Percentiles rank a stretch among this genome's conserved stretches.
phyloP scores from a whole-genome alignment of 257 asterid species.

The Parsonsia alboflavescens region DNA sequence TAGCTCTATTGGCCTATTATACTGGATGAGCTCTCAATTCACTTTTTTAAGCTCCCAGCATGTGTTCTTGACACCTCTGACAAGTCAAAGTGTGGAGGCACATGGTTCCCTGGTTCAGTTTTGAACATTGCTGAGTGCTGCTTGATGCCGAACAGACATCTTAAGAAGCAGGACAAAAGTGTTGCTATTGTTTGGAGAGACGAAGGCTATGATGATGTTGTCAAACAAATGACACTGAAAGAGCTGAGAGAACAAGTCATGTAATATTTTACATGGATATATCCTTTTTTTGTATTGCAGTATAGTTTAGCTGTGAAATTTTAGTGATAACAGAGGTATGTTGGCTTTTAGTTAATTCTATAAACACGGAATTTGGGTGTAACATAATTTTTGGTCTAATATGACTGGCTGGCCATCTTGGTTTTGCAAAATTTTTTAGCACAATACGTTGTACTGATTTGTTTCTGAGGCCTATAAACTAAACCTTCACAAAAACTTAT shows the following conservation, averaged over 20 bases:
- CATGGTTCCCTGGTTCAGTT: conserved; percentile 82
- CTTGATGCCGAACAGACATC: conserved; percentile 41
- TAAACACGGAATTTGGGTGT: background rate
- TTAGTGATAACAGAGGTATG: background rate
- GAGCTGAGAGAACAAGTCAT: conserved; percentile 88
- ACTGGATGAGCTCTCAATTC: conserved; percentile 56
- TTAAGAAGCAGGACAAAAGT: conserved; percentile 53
- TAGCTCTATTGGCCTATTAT: conserved; percentile 77
- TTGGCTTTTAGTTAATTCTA: background rate
- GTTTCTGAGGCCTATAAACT: background rate
- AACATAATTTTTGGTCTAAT: background rate
- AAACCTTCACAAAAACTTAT: background rate
- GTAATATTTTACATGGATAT: conserved; percentile 38
- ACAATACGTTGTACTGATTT: background rate
- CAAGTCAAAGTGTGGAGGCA: conserved; percentile 57
- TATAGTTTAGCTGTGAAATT: background rate
- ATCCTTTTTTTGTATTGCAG: conserved; percentile 10
- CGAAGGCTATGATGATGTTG: conserved; percentile 58
- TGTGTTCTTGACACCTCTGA: conserved; percentile 66
- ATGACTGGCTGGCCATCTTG: background rate
- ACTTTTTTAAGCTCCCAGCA: conserved; percentile 48
- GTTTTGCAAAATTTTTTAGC: background rate
- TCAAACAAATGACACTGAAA: conserved; percentile 46
- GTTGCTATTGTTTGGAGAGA: conserved; percentile 79
- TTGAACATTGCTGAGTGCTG: conserved; percentile 87